These are phyloP conservation scores for Saururus chinensis DNA, from an alignment of 164 flowering plant species.

Conservation along the genomic window DNA sequence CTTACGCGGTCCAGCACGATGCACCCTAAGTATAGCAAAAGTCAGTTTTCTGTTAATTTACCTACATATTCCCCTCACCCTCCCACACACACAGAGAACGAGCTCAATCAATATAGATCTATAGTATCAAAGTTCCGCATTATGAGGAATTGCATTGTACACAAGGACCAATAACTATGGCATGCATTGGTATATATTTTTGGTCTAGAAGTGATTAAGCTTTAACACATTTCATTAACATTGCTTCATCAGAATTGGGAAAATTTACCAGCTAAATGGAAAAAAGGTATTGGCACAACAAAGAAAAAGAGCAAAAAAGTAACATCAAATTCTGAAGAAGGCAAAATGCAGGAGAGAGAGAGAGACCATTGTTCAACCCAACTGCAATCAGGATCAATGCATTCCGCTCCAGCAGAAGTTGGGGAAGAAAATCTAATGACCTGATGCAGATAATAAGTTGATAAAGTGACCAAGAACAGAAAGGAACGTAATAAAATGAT, in stretches of 20 bases:
- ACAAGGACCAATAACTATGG: no score
- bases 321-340: no score
- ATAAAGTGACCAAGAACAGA: neutral
- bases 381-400: slow-evolving; percentile 77
- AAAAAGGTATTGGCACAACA: neutral
- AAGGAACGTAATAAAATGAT: neutral
- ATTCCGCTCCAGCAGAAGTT: slow-evolving; percentile 92
- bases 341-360: neutral
- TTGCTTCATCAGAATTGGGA: no score
- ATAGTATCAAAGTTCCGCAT: no score
- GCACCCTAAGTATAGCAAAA: slow-evolving; percentile 44
- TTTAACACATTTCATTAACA: no score
- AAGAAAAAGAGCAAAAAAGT: neutral
- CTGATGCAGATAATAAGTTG: slow-evolving; percentile 22
- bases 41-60: neutral
- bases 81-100: no score
- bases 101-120: no score
- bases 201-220: no score
- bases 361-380: slow-evolving; percentile 95
- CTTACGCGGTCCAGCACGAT: slow-evolving; percentile 92
- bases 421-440: slow-evolving; percentile 68
- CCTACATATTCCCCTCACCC: no score
- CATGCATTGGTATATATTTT: no score
- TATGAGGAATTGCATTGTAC: no score
- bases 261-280: no score